These are phyloP conservation scores for Mycena rosella DNA, from an alignment of 768 basidiomycete species.

Conservation along the genomic window DNA sequence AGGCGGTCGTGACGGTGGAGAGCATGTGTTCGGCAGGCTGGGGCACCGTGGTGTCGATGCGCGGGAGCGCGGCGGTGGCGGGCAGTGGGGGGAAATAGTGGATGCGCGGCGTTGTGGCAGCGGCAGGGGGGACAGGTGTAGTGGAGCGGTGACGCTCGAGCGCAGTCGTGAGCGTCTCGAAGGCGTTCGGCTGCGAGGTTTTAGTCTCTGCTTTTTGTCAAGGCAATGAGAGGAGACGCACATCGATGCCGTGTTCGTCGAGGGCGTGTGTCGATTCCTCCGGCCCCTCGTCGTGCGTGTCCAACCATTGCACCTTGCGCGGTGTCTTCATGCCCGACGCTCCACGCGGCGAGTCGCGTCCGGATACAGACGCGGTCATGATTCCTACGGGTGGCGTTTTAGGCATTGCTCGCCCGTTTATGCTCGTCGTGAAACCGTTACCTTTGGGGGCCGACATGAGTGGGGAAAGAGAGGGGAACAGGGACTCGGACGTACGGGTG, in stretches of 20 bases:
- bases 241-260: constrained; percentile 68
- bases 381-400: constrained; percentile 24
- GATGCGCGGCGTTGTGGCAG: constrained; percentile 31
- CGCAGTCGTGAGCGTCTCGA: constrained; percentile 62
- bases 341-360: constrained; percentile 22
- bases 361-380: constrained; percentile 9
- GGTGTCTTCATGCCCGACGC: constrained; percentile 57
- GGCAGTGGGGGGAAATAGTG: constrained; percentile 49
- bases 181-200: constrained; percentile 57
- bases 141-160: constrained; percentile 63
- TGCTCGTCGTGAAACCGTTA: background rate
- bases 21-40: constrained; percentile 5
- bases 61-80: constrained; percentile 26
- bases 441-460: constrained; percentile 24
- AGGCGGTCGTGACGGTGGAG: constrained; percentile 31
- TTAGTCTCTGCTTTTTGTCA: background rate
- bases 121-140: constrained; percentile 23
- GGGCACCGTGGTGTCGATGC: constrained; percentile 20
- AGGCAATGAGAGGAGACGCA: constrained; percentile 45
- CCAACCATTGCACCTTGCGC: constrained; percentile 67
- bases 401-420: background rate
- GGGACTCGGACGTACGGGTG: constrained; percentile 8
- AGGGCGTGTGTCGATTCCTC: constrained; percentile 53
- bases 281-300: constrained; percentile 36
- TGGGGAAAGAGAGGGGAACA: background rate